phyloP scores from a whole-genome alignment of 179 eudicot species.

The Nepenthes alata region DNA sequence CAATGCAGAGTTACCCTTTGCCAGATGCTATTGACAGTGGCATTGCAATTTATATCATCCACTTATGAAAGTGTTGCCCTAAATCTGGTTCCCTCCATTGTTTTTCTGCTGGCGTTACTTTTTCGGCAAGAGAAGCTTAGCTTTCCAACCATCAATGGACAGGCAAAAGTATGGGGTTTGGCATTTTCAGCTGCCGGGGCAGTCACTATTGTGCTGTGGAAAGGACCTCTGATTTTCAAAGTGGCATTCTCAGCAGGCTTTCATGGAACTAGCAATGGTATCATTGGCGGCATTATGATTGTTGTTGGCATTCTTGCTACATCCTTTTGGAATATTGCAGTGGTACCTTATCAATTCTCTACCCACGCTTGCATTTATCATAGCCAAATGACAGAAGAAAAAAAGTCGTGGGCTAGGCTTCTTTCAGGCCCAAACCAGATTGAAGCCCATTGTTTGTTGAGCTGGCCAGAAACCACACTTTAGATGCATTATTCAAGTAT shows the following conservation, averaged over 20 bases:
- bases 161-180: neutral
- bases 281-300: neutral
- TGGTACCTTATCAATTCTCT: neutral
- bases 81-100: neutral
- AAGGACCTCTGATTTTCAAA: neutral
- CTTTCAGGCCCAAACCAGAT: no score
- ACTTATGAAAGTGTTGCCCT: neutral
- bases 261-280: neutral
- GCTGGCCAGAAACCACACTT: no score
- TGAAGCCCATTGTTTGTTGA: no score
- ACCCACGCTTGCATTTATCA: neutral
- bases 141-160: slow-evolving; percentile 1
- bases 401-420: no score
- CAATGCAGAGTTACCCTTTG: neutral
- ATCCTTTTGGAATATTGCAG: neutral
- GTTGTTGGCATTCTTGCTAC: slow-evolving; percentile 1
- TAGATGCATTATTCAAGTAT: no score
- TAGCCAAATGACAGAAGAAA: no score
- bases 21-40: slow-evolving; percentile 1
- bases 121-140: slow-evolving; percentile 1
- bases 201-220: neutral
- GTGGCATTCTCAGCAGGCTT: neutral
- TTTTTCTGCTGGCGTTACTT: neutral
- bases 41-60: neutral
- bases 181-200: slow-evolving; percentile 1